These are phyloP conservation scores for Trichoderma sp. DNA, from an alignment of 2,329 filamentous ascomycete genomes.

Conservation along the genomic window DNA sequence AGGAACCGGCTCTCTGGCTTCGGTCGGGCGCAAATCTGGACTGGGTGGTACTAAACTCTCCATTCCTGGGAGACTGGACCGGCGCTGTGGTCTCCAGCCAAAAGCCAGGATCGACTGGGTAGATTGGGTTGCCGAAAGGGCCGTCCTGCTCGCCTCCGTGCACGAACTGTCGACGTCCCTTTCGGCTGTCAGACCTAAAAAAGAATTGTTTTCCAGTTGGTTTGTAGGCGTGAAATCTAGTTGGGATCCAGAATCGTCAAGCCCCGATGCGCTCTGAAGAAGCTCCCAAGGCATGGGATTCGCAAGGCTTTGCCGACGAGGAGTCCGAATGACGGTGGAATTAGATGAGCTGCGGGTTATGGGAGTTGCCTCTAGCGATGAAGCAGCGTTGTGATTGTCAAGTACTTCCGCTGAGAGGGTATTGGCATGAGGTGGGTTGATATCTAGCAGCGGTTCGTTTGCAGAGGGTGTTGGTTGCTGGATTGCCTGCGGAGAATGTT, in stretches of 20 bases:
- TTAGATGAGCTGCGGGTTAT: constrained; percentile 17
- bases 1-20: not conserved
- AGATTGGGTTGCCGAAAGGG: constrained; percentile 3
- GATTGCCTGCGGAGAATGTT: not conserved
- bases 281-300: constrained; percentile 29
- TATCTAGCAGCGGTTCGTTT: not conserved
- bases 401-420: not conserved
- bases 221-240: not conserved
- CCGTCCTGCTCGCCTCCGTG: not conserved
- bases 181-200: constrained; percentile 36
- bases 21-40: not conserved
- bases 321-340: constrained; percentile 41
- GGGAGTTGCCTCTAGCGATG: not conserved
- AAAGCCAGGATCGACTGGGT: constrained; percentile 9
- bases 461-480: not conserved
- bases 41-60: not conserved
- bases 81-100: not conserved
- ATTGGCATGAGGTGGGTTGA: not conserved
- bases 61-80: not conserved
- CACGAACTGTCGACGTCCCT: constrained; percentile 20
- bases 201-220: constrained; percentile 23
- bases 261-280: constrained; percentile 33
- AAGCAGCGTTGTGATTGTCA: not conserved
- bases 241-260: constrained; percentile 23
- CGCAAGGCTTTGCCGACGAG: constrained; percentile 28